Base-by-base conservation (phyloP, 805 yeast species). In the Hanseniaspora clermontiae region DNA sequence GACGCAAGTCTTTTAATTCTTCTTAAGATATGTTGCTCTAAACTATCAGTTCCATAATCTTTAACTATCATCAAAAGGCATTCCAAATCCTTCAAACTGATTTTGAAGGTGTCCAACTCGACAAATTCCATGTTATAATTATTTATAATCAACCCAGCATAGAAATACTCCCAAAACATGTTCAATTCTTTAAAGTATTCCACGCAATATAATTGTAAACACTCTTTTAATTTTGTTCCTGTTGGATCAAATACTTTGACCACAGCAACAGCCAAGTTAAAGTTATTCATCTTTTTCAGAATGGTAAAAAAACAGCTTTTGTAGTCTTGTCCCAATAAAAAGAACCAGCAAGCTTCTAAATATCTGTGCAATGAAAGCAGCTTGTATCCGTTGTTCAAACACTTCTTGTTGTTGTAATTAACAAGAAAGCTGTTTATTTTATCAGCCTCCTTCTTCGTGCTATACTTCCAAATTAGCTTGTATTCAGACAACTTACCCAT, bases 261-360 rank as follows among this genome's bases (percentile, higher is more conserved):
- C 15, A 48, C 39, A 9, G 39, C 45, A 17, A 52, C 32, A 8
- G 39, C 56, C 32, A 52, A 27, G 3, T 24, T 19, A 27, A 40
- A 52, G 7, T 17, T 27, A 19, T 46, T 27, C 56, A 52, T 45
- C 29, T 48, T 52, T 19, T 46, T 52, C 24, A 52, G 34, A 12
- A 42, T 19, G 1, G 56, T 52, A 38, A 29, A 52, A 19, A 52
- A 52, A 48, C 48, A 45, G n/a, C 56, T 52, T 38, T 46, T 52
- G 17, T 52, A 52, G n/a, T 52, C 56, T 10, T 45, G 12, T 2
- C 56, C 56, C 43, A 52, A n/a, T 39, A 52, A 52, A 27, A 52
- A 52, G 19, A 52, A 52, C 56, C 56, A 52, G 29, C 56, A 52
- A 2, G 56, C 56, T 31, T 52, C 56, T n/a, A 9, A 17, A n/a